Evolutionary conservation across 2,329 filamentous ascomycete species (phyloP), one percentile per base, ranked within the genome.

Genomic region (Alternaria solani): DNA sequence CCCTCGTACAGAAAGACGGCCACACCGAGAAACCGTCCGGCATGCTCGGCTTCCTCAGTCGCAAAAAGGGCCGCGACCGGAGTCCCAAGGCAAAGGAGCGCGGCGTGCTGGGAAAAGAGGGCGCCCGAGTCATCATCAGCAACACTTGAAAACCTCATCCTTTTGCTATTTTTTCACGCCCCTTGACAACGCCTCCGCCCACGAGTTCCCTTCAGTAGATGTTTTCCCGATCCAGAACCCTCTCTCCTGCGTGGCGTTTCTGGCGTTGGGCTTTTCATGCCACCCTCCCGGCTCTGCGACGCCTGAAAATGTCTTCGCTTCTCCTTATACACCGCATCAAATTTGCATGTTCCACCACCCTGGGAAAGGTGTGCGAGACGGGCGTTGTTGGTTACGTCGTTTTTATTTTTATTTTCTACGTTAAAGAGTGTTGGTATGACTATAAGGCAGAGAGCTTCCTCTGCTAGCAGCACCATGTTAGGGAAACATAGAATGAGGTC

Each of bases 31-130:
- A 75, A 66, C 87, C 88, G n/a, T 88, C 89, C 18, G 92, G 94
- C 53, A 94, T 97, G 85, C 90, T 98, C 66, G 92, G 93, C 1
- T 96, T 99, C 78, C 83, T 98, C 62, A 92, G 87, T 66, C 86
- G 94, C 72, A 97, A 96, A 82, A 97, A 92, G 82, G 93, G 94
- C 28, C 86, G 94, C 64, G 93, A 93, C 56, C 89, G 93, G 78
- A 97, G 93, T 76, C 95, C 95, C 1, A 97, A 97, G 81, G 94
- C 94, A 26, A 94, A 93, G 78, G 94, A 98, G 81, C 87, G 93
- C 56, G 95, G 95, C 59, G 94, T 99, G 7, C 76, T 99, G 59
- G 95, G 95, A 58, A 98, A 98, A 76, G 94, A 98, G 77, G 95
- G 95, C 16, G 94, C 95, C 11, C 86, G 95, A 67, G 82, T 84